phyloP scores from a whole-genome alignment of 2,329 filamentous ascomycete species.

The Exophiala sideris region DNA sequence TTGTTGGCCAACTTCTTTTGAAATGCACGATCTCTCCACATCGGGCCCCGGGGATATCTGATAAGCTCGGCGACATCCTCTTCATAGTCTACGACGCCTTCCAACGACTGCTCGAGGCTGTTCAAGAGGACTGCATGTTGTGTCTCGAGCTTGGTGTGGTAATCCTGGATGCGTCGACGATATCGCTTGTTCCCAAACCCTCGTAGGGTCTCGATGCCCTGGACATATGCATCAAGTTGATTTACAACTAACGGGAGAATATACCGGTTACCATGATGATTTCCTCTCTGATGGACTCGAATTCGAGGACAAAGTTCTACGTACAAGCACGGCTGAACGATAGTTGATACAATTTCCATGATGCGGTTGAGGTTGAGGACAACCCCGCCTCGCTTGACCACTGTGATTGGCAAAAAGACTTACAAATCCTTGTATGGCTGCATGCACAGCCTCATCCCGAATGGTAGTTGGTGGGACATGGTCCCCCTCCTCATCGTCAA shows the following conservation, averaged over 20 bases:
- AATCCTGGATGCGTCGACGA: conserved; percentile 17
- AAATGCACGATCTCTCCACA: conserved; percentile 19
- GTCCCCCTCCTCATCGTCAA: too few relatives aligned
- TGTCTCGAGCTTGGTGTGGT: conserved; percentile 16
- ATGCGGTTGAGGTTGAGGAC: too few relatives aligned
- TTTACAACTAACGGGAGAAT: conserved; percentile 30
- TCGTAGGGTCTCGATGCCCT: too few relatives aligned
- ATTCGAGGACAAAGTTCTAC: too few relatives aligned
- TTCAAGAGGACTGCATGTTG: conserved; percentile 21
- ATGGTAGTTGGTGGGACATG: too few relatives aligned
- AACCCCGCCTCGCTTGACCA: too few relatives aligned
- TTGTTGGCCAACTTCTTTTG: conserved; percentile 11
- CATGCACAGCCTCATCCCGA: too few relatives aligned
- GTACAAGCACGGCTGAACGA: too few relatives aligned
- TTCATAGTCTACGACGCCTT: conserved; percentile 20
- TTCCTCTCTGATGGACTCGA: too few relatives aligned
- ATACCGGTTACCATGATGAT: conserved; percentile 12
- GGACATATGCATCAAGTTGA: conserved; percentile 9
- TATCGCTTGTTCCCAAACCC: background rate
- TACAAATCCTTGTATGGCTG: too few relatives aligned
- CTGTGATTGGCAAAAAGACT: too few relatives aligned
- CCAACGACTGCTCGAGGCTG: conserved; percentile 21
- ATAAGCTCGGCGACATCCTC: conserved; percentile 21
- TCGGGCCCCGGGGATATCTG: conserved; percentile 10
- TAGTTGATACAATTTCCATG: too few relatives aligned